phyloP scores from a whole-genome alignment of 768 basidiomycete genomes.

The Xerocomellus amylosporus region DNA sequence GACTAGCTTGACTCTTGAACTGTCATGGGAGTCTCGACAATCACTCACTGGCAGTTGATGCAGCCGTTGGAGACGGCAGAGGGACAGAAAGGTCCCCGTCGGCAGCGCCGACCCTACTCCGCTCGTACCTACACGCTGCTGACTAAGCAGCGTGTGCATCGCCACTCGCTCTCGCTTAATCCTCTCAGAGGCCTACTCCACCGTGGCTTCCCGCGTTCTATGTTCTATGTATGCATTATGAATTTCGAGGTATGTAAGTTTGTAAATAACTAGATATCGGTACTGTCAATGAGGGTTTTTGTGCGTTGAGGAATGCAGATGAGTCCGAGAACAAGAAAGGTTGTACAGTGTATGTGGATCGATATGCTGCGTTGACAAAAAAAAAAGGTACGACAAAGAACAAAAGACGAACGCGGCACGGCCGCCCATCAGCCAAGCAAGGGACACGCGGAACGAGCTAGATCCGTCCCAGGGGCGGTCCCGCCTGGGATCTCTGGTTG shows the following conservation, averaged over 20 bases:
- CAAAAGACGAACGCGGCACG: not conserved
- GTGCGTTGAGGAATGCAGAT: not conserved
- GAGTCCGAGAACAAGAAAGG: not conserved
- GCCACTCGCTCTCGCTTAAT: too few relatives aligned
- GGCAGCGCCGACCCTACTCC: too few relatives aligned
- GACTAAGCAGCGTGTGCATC: too few relatives aligned
- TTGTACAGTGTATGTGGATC: constrained; percentile 1
- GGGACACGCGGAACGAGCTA: not conserved
- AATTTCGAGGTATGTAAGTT: not conserved
- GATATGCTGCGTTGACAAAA: not conserved
- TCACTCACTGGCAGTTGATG: too few relatives aligned
- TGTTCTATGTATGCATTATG: not conserved
- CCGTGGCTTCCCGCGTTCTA: too few relatives aligned
- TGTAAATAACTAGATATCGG: not conserved
- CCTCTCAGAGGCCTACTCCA: too few relatives aligned
- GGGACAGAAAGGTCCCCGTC: too few relatives aligned
- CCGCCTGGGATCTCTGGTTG: not conserved
- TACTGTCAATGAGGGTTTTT: not conserved
- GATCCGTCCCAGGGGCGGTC: not conserved
- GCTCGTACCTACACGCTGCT: too few relatives aligned
- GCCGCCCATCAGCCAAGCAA: not conserved
- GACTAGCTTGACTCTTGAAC: too few relatives aligned
- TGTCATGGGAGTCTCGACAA: too few relatives aligned
- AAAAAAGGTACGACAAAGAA: not conserved
- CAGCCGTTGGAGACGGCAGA: too few relatives aligned